Evolutionary conservation across 345 rosid genomes (phyloP), one percentile per base, ranked within the genome.

Genomic region (Populus simonii): DNA sequence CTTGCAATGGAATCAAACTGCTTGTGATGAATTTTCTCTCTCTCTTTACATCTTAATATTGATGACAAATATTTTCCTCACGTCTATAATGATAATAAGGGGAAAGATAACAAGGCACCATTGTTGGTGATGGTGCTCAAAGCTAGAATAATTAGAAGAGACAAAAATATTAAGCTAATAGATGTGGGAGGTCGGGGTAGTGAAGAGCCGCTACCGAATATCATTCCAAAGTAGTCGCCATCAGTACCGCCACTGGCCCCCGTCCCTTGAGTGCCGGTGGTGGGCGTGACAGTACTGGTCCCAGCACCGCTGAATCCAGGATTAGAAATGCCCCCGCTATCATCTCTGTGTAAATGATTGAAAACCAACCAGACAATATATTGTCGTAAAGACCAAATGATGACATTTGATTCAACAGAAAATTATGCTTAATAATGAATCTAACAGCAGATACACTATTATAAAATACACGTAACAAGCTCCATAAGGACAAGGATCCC

Each of bases 161-260:
- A 90, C 87, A 88, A 84, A 83, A 83, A 31, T 59, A 85, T 43
- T 22, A 86, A 81, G 65, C 83, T 31, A 7, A 66, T 41, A 22
- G 86, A 66, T 18, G 74, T 1, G 38, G 81, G 70, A 49, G 88
- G 81, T 27, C 66, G 66, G 36, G 63, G 73, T 22, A 85, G 80
- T 31, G 87, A 74, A 0, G 75, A 85, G n/a, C 81, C 88, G 74
- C 88, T 84, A 80, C 94, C 90, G 8, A 96, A 96, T 84, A 85
- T 91, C 92, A 89, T 89, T 72, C 93, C 88, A 78, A 93, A 89
- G 78, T 29, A 77, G 81, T 85, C 86, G 1, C 77, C 89, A 33
- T 81, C 88, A 27, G 27, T 1, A 1, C 71, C 81, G 25, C 45
- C 78, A 6, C 73, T 73, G 6, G 77, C 68, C 8, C 77, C 69